Percentiles rank a stretch among this genome's conserved stretches.
phyloP scores from a whole-genome alignment of 495 filamentous ascomycete genomes.

The Trichoderma reesei region DNA sequence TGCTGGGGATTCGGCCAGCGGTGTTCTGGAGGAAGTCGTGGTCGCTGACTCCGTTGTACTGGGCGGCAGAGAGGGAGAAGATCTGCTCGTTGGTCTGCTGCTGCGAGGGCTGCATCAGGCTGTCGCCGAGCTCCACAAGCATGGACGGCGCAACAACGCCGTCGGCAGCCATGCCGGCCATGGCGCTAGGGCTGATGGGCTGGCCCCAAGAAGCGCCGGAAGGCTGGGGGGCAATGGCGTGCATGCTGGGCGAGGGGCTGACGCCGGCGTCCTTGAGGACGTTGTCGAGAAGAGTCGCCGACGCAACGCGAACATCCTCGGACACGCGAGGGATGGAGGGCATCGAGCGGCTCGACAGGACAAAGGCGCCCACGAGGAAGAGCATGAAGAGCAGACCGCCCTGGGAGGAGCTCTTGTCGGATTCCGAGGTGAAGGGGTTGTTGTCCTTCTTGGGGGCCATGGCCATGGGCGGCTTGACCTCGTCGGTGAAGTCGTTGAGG shows the following conservation, averaged over 20 bases:
- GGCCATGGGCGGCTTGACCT: constrained; percentile 32
- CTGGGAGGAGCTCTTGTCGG: constrained; percentile 49
- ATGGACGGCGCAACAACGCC: constrained; percentile 47
- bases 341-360: constrained; percentile 71
- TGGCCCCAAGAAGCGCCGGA: constrained; percentile 42
- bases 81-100: constrained; percentile 84
- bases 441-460: constrained; percentile 43
- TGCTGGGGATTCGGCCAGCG: constrained; percentile 37
- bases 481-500: constrained; percentile 50
- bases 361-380: constrained; percentile 92
- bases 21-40: constrained; percentile 51
- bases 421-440: constrained; percentile 39
- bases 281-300: constrained; percentile 78
- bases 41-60: constrained; percentile 80
- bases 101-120: constrained; percentile 64
- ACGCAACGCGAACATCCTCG: constrained; percentile 87
- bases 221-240: constrained; percentile 39
- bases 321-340: constrained; percentile 74
- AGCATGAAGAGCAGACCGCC: constrained; percentile 68
- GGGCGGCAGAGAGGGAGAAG: constrained; percentile 73
- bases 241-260: constrained; percentile 33
- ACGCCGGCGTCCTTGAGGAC: constrained; percentile 75
- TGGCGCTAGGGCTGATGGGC: constrained; percentile 28
- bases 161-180: constrained; percentile 43
- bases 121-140: constrained; percentile 65